Conservation (phyloP, 352 stramenopile species). For the Globisporangium viniferum region DNA sequence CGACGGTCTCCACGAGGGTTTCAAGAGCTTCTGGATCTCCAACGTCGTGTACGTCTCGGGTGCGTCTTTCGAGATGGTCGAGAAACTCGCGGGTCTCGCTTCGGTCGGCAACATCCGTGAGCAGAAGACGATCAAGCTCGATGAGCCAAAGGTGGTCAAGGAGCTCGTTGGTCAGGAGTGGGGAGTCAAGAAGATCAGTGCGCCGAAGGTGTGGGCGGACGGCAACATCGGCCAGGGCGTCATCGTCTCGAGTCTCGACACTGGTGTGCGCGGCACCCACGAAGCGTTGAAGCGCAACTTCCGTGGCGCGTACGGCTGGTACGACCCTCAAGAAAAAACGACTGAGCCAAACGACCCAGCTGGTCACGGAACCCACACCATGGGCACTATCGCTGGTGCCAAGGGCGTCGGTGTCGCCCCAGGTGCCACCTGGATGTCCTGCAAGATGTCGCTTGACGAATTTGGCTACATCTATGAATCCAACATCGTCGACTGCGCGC, state of each 20-base stretch:
- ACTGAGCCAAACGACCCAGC: slow-evolving; percentile 15
- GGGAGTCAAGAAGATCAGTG: slow-evolving; percentile 17
- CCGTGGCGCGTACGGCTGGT: slow-evolving; percentile 15
- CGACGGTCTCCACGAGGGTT: not conserved
- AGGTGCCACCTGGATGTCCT: slow-evolving; percentile 20
- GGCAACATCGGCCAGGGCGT: slow-evolving; percentile 18
- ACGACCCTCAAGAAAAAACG: slow-evolving; percentile 15
- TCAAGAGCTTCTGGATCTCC: slow-evolving; percentile 26
- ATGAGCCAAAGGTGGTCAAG: not conserved
- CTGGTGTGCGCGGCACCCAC: slow-evolving; percentile 19
- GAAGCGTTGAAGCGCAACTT: slow-evolving; percentile 21
- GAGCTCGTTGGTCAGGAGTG: slow-evolving; percentile 13
- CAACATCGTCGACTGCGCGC: slow-evolving; percentile 20
- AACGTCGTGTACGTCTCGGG: slow-evolving; percentile 21
- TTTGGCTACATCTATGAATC: slow-evolving; percentile 5
- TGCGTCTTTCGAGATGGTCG: slow-evolving; percentile 18
- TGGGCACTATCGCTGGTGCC: slow-evolving; percentile 14
- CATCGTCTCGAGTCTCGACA: slow-evolving; percentile 19
- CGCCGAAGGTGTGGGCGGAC: slow-evolving; percentile 15
- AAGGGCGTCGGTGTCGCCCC: slow-evolving; percentile 14
- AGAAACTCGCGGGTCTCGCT: slow-evolving; percentile 14
- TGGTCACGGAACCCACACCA: slow-evolving; percentile 15
- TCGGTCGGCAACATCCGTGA: slow-evolving; percentile 19
- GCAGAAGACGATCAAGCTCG: slow-evolving; percentile 2
- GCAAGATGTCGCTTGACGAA: slow-evolving; percentile 1